Evolutionary conservation across 192 early-diverging fungal genomes (phyloP), one percentile per base, ranked within the genome.

Genomic region (Radiomyces spectabilis): DNA sequence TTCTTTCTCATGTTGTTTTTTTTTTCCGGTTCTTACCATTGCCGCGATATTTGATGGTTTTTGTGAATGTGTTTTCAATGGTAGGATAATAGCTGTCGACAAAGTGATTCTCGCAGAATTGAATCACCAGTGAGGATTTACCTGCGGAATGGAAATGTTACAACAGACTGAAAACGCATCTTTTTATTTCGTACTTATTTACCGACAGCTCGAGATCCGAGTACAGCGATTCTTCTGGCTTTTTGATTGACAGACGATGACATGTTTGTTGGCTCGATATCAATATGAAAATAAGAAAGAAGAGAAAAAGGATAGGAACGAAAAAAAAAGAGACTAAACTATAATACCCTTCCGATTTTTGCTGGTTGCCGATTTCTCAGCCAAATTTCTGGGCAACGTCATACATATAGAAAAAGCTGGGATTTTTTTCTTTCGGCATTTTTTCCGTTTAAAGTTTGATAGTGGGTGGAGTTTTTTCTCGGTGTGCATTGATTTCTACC

Each of bases 71-170:
- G 60, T 87, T 92, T 68, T 91, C 93, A 54, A 98, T 94, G 16
- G 96, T 98, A 16, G 96, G 96, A 57, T 93, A 92, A 63, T 98
- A 97, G 41, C 82, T 83, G 38, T 93, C 92, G 27, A 82, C 85
- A 72, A 92, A 97, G 45, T 92, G 88, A 56, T 88, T 85, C 46
- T 93, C 91, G 27, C 92, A 85, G 65, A 95, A 98, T 71, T 96
- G 89, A 55, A 92, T 83, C 24, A 89, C 92, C 39, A 94, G 78
- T 4, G 92, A 91, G 4, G 91, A 95, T 77, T 94, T 91, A 33
- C 84, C 84, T 79, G 72, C 39, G 53, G 19, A 42, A 50, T 8
- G 7, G 13, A 26, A 19, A 49, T 15, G 38, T n/a, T 26, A 35
- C 12, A 41, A 24, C 32, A 3, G 35, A 50, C 12, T 30, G 24